Evolutionary conservation across 108 stramenopile species (phyloP), one percentile per base, ranked within the genome.

Genomic region (Schizochytrium sp.): DNA sequence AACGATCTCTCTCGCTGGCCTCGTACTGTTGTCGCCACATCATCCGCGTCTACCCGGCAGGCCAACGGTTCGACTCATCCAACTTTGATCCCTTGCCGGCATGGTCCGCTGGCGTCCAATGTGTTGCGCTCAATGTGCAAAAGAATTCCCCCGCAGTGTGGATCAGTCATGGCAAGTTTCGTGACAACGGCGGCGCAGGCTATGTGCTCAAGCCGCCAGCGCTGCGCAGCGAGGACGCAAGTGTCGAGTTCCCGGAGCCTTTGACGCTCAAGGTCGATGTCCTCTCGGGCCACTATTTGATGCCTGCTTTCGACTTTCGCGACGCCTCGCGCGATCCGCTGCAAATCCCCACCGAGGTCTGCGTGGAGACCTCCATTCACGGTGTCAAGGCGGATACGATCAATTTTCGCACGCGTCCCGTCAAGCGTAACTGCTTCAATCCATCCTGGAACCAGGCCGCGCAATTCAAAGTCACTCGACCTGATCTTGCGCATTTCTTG

Each of bases 131-230:
- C 19, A 93, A 93, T 92, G 93, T 90, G 58, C 93, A 94, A 88
- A 91, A 89, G 4, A 44, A 57, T 51, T 89, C 83, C 19, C 60
- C 55, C 14, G 63, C 92, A 12, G 91, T 92, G 88, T 91, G 90
- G 47, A 58, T 92, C n/a, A 93, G 92, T 88, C 58, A 89, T 23
- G 94, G 92, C 18, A 58, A 69, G 16, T 93, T 93, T 58, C 55
- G 29, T 8, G 44, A 93, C 44, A 94, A 94, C 88, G 97, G 96
- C 5, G 89, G 89, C 16, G 95, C 95, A 63, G 99, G 99, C 4
- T 99, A 98, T 89, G 90, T 99, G 5, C 91, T 92, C 10, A 98
- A 98, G 91, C 96, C 97, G 14, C 25, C 55, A 21, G 90, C 41
- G 55, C 34, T 93, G 92, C 76, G 76, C 51, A 6, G 10, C 23